These are phyloP conservation scores for Apophysomyces elegans DNA, from an alignment of 371 early-diverging fungal species.

Conservation along the genomic window DNA sequence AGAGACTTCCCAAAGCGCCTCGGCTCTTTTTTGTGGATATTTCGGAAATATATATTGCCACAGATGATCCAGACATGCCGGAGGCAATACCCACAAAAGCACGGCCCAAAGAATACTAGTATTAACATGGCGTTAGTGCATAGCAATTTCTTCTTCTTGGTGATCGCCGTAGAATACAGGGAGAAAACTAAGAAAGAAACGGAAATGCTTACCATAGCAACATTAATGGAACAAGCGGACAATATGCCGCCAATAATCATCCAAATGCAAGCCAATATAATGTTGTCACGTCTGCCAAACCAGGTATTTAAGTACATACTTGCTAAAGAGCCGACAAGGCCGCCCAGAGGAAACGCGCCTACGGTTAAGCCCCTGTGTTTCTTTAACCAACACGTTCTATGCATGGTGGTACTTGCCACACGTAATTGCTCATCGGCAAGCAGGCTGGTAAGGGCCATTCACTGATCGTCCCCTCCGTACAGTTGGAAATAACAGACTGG, in stretches of 20 bases:
- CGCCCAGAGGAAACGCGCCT: slow-evolving; percentile 50
- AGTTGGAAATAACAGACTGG: slow-evolving; percentile 37
- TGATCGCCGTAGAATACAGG: too few species aligned
- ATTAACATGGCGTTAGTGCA: not conserved
- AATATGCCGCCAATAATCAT: slow-evolving; percentile 45
- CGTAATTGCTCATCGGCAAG: slow-evolving; percentile 43
- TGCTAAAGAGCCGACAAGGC: slow-evolving; percentile 47
- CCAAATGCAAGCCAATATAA: slow-evolving; percentile 42
- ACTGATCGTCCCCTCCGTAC: slow-evolving; percentile 29
- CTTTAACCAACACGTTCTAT: slow-evolving; percentile 6
- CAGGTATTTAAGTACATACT: slow-evolving; percentile 43
- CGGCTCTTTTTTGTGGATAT: slow-evolving; percentile 77
- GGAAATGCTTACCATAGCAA: slow-evolving; percentile 36
- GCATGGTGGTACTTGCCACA: slow-evolving; percentile 28
- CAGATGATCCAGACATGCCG: slow-evolving; percentile 67
- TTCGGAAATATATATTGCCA: slow-evolving; percentile 80
- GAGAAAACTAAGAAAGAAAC: too few species aligned
- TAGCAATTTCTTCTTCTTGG: too few species aligned
- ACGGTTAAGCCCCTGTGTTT: slow-evolving; percentile 47
- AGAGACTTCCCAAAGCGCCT: slow-evolving; percentile 69
- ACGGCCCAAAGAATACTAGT: slow-evolving; percentile 71
- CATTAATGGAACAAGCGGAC: slow-evolving; percentile 41
- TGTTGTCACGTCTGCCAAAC: slow-evolving; percentile 46
- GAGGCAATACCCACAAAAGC: slow-evolving; percentile 85
- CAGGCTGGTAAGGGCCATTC: slow-evolving; percentile 40